Evolutionary conservation across 306 rosid genomes (phyloP), one percentile per base, ranked within the genome.

Genomic region (Dalbergia cochinchinensis): DNA sequence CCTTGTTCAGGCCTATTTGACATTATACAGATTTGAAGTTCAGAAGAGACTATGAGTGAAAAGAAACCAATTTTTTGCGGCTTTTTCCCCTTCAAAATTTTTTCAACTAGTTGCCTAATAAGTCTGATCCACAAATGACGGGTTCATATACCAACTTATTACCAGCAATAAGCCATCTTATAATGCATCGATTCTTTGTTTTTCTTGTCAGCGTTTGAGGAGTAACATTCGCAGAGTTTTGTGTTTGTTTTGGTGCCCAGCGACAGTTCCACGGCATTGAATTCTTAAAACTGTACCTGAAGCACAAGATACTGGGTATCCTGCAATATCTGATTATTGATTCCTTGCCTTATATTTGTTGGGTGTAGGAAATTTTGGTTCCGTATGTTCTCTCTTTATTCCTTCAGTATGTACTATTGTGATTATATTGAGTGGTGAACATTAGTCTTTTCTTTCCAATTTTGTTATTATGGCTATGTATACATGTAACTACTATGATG

Each of bases 331-430:
- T 71, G n/a, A 41, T 81, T 18, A 75, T 48, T 57, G n/a, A 19
- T 90, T 85, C 94, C 91, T 81, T 89, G 94, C 90, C 96, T 89
- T 64, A 19, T 90, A 85, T 91, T 84, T 90, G 81, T 83, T 85
- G 88, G 97, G 94, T 84, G 75, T 74, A 64, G 97, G 89, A 84
- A 89, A 64, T 90, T 90, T 91, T 87, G 89, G 61, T 83, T 26
- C 60, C 20, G 39, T 26, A n/a, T 76, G 14, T 67, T 74, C 4
- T 76, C 58, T 59, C 54, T 48, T 47, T 26, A 73, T 47, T 26
- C 67, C 37, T 34, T 45, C 57, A 48, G 18, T 73, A 33, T 48
- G 11, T 83, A 4, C 75, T 65, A 8, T 59, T 58, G 5, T 68
- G 18, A 63, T 73, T 59, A 41, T 70, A 54, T 78, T 79, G 72